Evolutionary conservation across 768 basidiomycete species (phyloP), one percentile per base, ranked within the genome.

Genomic region (Gymnopilus dilepis): DNA sequence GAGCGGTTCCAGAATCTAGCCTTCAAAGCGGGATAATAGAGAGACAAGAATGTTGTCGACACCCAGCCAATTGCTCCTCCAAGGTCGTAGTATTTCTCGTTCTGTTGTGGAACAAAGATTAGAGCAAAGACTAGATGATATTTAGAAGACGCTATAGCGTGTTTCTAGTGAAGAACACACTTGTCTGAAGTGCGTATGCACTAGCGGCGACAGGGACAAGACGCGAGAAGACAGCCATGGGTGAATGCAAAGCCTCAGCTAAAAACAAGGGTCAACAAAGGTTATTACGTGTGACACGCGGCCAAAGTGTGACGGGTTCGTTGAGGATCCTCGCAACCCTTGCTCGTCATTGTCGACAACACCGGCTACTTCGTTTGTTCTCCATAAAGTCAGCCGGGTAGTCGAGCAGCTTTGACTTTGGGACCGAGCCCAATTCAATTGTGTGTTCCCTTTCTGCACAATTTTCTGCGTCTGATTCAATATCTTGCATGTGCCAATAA

Each of bases 11-110:
- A 77, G 65, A 80, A 83, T 59, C 75, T 84, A 40, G 79, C 77
- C 67, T 79, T 83, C 19, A 90, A 70, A 4, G 78, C 69, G 1
- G 88, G 86, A 62, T 85, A 88, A 67, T 89, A 90, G 17, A 90
- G 73, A 22, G 87, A 89, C 12, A 87, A 62, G 48, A 82, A 75
- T 5, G 85, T 84, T 1, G 87, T 83, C 0, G 87, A 80, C 13
- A 91, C 70, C 77, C 89, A 92, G 3, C 90, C 90, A 3, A 84
- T 47, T 0, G 87, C 79, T 19, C 90, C 91, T 26, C 83, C 79
- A 1, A 91, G 73, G 69, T 92, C 90, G 64, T 85, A 92, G 68
- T 78, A 90, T 64, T 75, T 86, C 50, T 91, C 89, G 53, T 84
- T 83, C 40, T 86, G 79, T 60, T 80, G 82, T 2, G 90, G 91